Evolutionary conservation across 2,329 filamentous ascomycete species (phyloP).

Genomic region (Penicillium sp.): DNA sequence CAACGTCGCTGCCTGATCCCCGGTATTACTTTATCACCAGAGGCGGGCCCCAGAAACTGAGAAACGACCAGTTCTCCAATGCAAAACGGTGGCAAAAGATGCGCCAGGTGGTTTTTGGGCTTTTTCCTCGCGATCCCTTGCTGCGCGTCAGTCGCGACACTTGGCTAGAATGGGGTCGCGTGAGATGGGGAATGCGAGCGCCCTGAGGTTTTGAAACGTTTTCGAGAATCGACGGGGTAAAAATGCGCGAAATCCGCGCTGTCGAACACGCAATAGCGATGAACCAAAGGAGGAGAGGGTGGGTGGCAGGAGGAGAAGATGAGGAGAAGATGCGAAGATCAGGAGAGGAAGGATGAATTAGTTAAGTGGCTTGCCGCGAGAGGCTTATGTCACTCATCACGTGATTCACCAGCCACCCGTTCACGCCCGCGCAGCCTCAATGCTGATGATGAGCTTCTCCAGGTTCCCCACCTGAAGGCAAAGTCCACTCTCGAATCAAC

Average conservation of each 20-base stretch:
- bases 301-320: background rate
- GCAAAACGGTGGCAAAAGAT: slow-evolving; percentile 17
- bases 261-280: slow-evolving; percentile 2
- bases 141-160: slow-evolving; percentile 29
- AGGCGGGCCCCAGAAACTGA: slow-evolving; percentile 23
- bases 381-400: slow-evolving; percentile 11
- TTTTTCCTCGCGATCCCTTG: slow-evolving; percentile 24
- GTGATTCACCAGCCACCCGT: slow-evolving; percentile 9
- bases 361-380: slow-evolving; percentile 4
- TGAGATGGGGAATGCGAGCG: slow-evolving; percentile 13
- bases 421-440: slow-evolving; percentile 6
- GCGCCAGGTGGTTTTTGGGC: slow-evolving; percentile 18
- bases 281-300: background rate
- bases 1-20: slow-evolving; percentile 31
- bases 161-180: slow-evolving; percentile 34
- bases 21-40: slow-evolving; percentile 37
- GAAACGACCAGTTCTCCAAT: slow-evolving; percentile 16
- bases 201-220: background rate
- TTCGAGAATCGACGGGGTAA: background rate
- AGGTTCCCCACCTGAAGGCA: slow-evolving; percentile 27
- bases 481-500: slow-evolving; percentile 21
- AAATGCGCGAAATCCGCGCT: background rate
- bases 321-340: background rate
- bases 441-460: slow-evolving; percentile 26
- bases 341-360: slow-evolving; percentile 9